phyloP scores from a whole-genome alignment of 768 basidiomycete species.

The Leucogyrophana mollusca region DNA sequence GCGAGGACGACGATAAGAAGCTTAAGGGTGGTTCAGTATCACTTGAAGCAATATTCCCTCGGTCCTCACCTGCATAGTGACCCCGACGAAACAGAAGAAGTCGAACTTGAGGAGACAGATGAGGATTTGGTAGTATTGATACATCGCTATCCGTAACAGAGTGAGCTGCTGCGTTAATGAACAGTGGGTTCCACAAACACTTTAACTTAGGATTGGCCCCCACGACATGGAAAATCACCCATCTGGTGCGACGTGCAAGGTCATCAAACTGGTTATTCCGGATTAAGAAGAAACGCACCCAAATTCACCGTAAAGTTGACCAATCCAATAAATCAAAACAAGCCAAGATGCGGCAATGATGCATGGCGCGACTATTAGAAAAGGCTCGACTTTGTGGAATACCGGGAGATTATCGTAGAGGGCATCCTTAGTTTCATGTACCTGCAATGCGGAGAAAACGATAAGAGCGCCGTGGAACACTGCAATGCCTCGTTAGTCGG shows the following conservation, averaged over 20 bases:
- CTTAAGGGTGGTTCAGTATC: constrained; percentile 34
- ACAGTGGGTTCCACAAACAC: constrained; percentile 42
- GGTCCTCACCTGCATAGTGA: constrained; percentile 74
- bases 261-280: background rate
- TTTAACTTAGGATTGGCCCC: constrained; percentile 86
- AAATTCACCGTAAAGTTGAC: constrained; percentile 75
- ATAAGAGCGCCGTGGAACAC: constrained; percentile 77
- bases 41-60: background rate
- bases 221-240: constrained; percentile 90
- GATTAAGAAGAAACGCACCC: constrained; percentile 51
- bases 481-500: constrained; percentile 8
- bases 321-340: constrained; percentile 64
- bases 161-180: background rate
- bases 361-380: constrained; percentile 72
- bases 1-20: constrained; percentile 77
- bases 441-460: constrained; percentile 72
- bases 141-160: constrained; percentile 60
- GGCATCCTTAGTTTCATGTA: constrained; percentile 70
- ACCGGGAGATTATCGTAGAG: constrained; percentile 53
- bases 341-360: constrained; percentile 69
- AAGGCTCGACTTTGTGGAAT: constrained; percentile 58
- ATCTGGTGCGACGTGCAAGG: constrained; percentile 42
- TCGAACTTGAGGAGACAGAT: constrained; percentile 88
- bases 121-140: constrained; percentile 84
- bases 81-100: constrained; percentile 85